Evolutionary conservation across 2,329 filamentous ascomycete genomes (phyloP), one percentile per base, ranked within the genome.

Genomic region (Ophiostoma triangulosporum): DNA sequence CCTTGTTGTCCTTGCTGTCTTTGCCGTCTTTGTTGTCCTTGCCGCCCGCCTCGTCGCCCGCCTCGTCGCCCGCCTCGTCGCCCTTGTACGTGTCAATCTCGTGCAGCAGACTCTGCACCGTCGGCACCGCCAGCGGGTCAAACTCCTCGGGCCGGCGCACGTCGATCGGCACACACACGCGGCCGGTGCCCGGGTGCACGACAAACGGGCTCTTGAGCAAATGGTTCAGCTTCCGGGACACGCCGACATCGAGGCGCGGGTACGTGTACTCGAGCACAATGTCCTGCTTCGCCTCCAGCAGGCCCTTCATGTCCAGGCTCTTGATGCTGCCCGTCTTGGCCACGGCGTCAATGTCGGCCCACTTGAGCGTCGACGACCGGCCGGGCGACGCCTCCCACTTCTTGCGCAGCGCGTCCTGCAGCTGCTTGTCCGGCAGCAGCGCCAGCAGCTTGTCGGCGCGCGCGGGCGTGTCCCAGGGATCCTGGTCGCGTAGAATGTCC

Each of bases 241-340:
- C 93, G 68, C 95, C 89, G 57, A 93, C 90, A 73, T 98, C 93
- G 53, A 98, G 85, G 36, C 93, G 84, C 3, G 93, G 93, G 68
- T 98, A 98, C 6, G 93, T 96, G 70, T 98, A 97, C 69, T 98
- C 93, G 29, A 98, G 79, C 3, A 97, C 83, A 57, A 98, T 86
- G 64, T 97, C 93, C 66, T 96, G 89, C 70, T 96, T 97, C 22
- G 89, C 88, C 62, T 96, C 88, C 8, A 85, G 77, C 12, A 98
- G 76, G 2, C 83, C 80, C 58, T 77, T 80, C 0, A 81, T 68
- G 60, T 93, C 83, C n/a, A 95, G 76, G 9, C 76, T 75, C 63
- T 81, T 84, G 64, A 81, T 81, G 27, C 80, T 80, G 32, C 86
- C 85, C 1, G 82, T 80, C 67, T 88, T 87, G 48, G 91, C 93